phyloP scores from a whole-genome alignment of 2,329 filamentous ascomycete genomes.

The Sclerotinia nivalis region DNA sequence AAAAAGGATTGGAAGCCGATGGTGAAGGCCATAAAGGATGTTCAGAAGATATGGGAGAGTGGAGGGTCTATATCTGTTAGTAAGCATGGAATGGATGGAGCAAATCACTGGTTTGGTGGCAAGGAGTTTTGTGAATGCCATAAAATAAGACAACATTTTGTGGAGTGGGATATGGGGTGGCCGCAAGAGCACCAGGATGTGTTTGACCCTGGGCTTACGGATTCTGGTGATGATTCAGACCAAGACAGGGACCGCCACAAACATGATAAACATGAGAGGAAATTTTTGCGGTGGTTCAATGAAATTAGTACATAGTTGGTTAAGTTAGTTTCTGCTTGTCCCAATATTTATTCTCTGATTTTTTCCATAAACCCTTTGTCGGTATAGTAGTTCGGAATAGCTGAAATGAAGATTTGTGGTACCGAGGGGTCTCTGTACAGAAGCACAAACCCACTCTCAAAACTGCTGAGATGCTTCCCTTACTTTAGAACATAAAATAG shows the following conservation, averaged over 20 bases:
- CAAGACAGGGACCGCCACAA: rapidly evolving
- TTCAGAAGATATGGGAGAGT: rapidly evolving
- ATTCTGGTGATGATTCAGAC: neutral
- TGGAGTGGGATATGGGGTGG: neutral
- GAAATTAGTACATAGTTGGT: neutral
- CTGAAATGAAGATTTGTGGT: neutral
- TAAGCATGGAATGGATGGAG: neutral
- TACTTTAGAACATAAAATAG: too few relatives aligned
- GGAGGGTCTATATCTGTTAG: rapidly evolving
- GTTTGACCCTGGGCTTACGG: neutral
- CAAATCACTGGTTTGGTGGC: neutral
- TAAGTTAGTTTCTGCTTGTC: neutral
- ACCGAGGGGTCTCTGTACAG: neutral
- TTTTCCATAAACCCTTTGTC: neutral
- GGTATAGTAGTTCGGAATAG: neutral
- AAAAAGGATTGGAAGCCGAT: neutral
- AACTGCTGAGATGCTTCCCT: neutral
- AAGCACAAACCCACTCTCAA: neutral
- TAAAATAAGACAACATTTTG: rapidly evolving
- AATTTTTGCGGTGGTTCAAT: neutral
- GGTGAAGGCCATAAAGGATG: rapidly evolving
- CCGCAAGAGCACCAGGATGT: neutral
- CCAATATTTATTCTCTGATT: neutral
- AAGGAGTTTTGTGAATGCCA: neutral
- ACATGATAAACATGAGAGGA: neutral